Evolutionary conservation across 768 basidiomycete genomes (phyloP), one percentile per base, ranked within the genome.

Genomic region (Hirschioporus abietinus): DNA sequence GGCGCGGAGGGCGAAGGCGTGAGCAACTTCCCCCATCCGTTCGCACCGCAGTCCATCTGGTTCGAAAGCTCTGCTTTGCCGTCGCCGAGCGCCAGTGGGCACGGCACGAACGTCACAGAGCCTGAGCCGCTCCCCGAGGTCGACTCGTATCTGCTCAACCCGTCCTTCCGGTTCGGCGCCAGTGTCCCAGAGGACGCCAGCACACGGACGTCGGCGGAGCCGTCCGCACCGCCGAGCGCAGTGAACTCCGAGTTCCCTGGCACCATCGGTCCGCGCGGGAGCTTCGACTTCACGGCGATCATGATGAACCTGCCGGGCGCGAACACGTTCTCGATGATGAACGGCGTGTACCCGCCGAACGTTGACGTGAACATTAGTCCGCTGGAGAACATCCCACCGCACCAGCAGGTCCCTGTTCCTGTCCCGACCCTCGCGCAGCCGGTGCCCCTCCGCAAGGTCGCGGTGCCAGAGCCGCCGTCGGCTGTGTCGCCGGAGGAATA

Each of bases 351-450:
- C 30, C 4, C 30, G 8, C 30, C 30, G 42, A 5, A 52, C 42
- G 42, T 52, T 5, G 42, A 52, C 42, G 42, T 52, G 12, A 52
- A 10, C 20, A 34, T 61, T 15, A 61, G 60, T 15, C 60, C 60
- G 30, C 60, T 61, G 25, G 60, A 61, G 60, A 61, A 61, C 60
- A 61, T 61, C 60, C 25, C 60, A 8, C 60, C 60, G 60, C 60
- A 61, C 23, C 60, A 61, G 60, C 25, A 25, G 25, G 60, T 61
- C 15, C 60, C 60, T n/a, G n/a, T n/a, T n/a, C n/a, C n/a, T n/a
- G n/a, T n/a, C n/a, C n/a, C n/a, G 17, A 9, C 24, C 4, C 60
- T 61, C 17, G 25, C 60, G 15, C 60, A 25, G 24, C 60, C 30
- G 12, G 60, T 25, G 4, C 24, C 60, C 7, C 15, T 34, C 3